Evolutionary conservation across 805 yeast genomes (phyloP).

Genomic region (Candida jianshihensis): DNA sequence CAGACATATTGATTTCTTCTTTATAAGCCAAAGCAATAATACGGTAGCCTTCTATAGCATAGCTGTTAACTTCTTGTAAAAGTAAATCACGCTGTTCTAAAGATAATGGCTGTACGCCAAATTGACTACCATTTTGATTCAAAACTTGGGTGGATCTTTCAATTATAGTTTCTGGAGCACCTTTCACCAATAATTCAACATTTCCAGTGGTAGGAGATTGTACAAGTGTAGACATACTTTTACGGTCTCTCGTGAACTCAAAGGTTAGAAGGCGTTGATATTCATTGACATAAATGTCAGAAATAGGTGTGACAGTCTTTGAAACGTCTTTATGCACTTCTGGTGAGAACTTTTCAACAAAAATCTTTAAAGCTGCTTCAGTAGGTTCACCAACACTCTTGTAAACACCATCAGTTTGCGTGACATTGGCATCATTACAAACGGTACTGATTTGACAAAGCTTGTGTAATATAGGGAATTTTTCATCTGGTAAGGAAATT

Average conservation of each 20-base stretch:
- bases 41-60: slow-evolving; percentile 28
- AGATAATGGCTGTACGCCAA: slow-evolving; percentile 22
- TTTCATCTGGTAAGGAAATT: slow-evolving; percentile 28
- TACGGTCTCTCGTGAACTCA: slow-evolving; percentile 43
- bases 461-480: slow-evolving; percentile 26
- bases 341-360: slow-evolving; percentile 25
- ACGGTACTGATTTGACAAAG: slow-evolving; percentile 25
- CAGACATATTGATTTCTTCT: slow-evolving; percentile 27
- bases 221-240: slow-evolving; percentile 47
- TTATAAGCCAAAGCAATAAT: slow-evolving; percentile 29
- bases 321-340: slow-evolving; percentile 28
- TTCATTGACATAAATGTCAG: slow-evolving; percentile 17
- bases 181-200: slow-evolving; percentile 37
- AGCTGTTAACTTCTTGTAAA: slow-evolving; percentile 29
- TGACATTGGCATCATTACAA: slow-evolving; percentile 31
- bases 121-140: slow-evolving; percentile 21
- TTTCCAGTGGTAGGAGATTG: slow-evolving; percentile 15
- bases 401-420: slow-evolving; percentile 22
- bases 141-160: slow-evolving; percentile 34
- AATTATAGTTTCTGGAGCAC: slow-evolving; percentile 48
- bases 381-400: slow-evolving; percentile 46
- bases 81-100: slow-evolving; percentile 27
- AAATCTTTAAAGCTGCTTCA: slow-evolving; percentile 45
- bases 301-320: slow-evolving; percentile 22
- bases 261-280: slow-evolving; percentile 29